A percentile compares a stretch with the other conserved stretches of the same genome.
These are phyloP conservation scores for Lepiota brunneoincarnata DNA, from an alignment of 768 basidiomycete genomes.

Conservation along the genomic window DNA sequence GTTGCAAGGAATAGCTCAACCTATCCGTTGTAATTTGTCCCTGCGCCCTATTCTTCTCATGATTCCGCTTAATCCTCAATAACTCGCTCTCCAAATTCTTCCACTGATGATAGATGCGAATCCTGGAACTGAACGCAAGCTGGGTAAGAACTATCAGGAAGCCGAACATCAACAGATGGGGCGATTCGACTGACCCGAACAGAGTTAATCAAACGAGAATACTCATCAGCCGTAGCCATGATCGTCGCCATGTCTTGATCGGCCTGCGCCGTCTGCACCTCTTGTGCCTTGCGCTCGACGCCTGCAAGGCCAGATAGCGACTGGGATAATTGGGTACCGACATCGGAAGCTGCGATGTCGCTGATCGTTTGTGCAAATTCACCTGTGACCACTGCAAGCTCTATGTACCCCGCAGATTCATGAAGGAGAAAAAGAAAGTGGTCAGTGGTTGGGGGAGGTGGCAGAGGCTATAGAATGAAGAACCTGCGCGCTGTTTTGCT, in stretches of 20 bases:
- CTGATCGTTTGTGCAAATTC: slow-evolving; percentile 76
- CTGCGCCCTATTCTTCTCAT: slow-evolving; percentile 81
- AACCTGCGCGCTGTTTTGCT: slow-evolving; percentile 79
- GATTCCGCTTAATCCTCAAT: slow-evolving; percentile 64
- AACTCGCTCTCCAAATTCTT: slow-evolving; percentile 77
- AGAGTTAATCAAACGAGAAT: slow-evolving; percentile 85
- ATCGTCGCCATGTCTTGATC: slow-evolving; percentile 82
- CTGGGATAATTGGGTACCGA: slow-evolving; percentile 69
- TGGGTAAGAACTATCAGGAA: slow-evolving; percentile 25
- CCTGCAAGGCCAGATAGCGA: slow-evolving; percentile 70
- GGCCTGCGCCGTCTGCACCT: slow-evolving; percentile 70
- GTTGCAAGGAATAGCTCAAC: slow-evolving; percentile 67
- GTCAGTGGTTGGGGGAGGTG: neutral
- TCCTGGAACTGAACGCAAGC: slow-evolving; percentile 86
- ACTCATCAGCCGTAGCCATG: slow-evolving; percentile 88
- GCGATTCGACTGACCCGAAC: slow-evolving; percentile 60
- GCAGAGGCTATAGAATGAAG: slow-evolving; percentile 12
- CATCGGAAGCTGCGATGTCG: slow-evolving; percentile 73
- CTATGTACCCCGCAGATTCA: slow-evolving; percentile 32
- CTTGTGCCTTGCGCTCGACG: slow-evolving; percentile 71
- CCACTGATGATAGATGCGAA: slow-evolving; percentile 80
- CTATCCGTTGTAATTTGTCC: slow-evolving; percentile 71
- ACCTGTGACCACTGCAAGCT: slow-evolving; percentile 64
- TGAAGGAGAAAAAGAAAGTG: neutral
- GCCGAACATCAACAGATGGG: neutral